Evolutionary conservation across 2,329 filamentous ascomycete species (phyloP).

Genomic region (Pyricularia pennisetigena): DNA sequence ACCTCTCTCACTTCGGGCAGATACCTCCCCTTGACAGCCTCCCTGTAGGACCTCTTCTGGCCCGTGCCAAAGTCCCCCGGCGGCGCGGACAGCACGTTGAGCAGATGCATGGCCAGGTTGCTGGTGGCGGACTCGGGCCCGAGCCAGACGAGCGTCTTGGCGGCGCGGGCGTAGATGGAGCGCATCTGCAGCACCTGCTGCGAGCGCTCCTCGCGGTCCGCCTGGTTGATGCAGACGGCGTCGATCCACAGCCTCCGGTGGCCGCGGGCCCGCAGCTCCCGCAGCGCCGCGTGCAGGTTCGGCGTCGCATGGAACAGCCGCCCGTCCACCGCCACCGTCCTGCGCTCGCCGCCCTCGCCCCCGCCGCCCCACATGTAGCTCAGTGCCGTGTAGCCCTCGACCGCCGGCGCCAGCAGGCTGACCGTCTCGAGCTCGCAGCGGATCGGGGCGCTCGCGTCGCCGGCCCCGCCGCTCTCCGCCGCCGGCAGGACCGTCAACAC

Average conservation of each 20-base stretch:
- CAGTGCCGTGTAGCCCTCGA: slow-evolving; percentile 1
- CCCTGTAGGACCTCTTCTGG: not conserved
- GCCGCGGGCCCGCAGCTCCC: slow-evolving; percentile 5
- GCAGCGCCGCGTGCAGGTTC: slow-evolving; percentile 8
- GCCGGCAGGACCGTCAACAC: not conserved
- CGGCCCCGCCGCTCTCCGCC: not conserved
- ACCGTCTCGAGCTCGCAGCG: slow-evolving; percentile 1
- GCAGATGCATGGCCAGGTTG: slow-evolving; percentile 1
- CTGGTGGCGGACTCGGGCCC: slow-evolving; percentile 1
- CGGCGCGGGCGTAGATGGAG: slow-evolving; percentile 9
- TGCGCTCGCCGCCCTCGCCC: not conserved
- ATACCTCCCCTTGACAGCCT: slow-evolving; percentile 1
- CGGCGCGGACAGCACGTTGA: not conserved
- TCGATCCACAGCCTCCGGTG: slow-evolving; percentile 10
- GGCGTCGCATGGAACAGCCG: slow-evolving; percentile 4
- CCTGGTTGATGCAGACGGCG: slow-evolving; percentile 12
- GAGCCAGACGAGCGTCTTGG: slow-evolving; percentile 7
- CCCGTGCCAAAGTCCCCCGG: not conserved
- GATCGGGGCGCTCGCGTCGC: not conserved
- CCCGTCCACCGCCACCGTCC: not conserved
- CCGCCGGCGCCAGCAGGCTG: not conserved
- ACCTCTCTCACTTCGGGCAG: not conserved
- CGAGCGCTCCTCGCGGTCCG: slow-evolving; percentile 8
- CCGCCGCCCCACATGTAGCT: slow-evolving; percentile 2
- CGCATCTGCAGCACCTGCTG: slow-evolving; percentile 9